Base-by-base conservation (phyloP, 345 rosid genomes). In the Salix exigua region DNA sequence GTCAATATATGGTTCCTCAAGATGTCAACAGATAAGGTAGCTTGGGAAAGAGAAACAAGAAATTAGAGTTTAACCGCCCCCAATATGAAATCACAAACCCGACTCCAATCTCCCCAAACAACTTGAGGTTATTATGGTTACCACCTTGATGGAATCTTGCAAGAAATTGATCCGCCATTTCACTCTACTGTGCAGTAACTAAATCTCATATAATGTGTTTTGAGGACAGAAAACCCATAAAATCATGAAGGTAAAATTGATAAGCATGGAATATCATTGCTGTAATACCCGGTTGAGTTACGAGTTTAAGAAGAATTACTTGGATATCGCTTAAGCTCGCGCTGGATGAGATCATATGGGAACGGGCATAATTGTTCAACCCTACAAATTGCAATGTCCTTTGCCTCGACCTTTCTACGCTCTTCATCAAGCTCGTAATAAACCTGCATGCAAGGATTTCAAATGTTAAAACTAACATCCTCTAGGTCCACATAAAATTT, bases 291-390 rank as follows among this genome's bases (percentile, higher is more conserved):
- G 21, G 25, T 21, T 12, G 21, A 12, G 62, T 7, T 38, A n/a
- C 19, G 68, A 50, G 58, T 73, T 70, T 6, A 6, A 42, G 58
- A 50, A 13, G 23, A 80, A 87, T 28, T 85, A 90, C 94, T 91
- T 81, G 92, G 94, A 79, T 90, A 90, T 75, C 91, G 84, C 82
- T 90, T 90, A 9, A 92, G 89, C 81, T 92, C 97, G 60, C 95
- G 88, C 79, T 90, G 95, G 50, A 87, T 76, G 68, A 92, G 97
- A 79, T 92, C 93, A 74, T 87, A 89, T 65, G 95, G 97, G 84
- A 90, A 90, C 1, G 97, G 94, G 55, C 92, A 90, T 74, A 92
- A 88, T 76, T 92, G 94, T 77, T 92, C 97, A 73, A 90, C 91
- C 82, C 97, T 86, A 65, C 97, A 92, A 8, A 92, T 90, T 50